Evolutionary conservation across 1,139 yeast species (phyloP).

Genomic region (Williopsis jadinii): DNA sequence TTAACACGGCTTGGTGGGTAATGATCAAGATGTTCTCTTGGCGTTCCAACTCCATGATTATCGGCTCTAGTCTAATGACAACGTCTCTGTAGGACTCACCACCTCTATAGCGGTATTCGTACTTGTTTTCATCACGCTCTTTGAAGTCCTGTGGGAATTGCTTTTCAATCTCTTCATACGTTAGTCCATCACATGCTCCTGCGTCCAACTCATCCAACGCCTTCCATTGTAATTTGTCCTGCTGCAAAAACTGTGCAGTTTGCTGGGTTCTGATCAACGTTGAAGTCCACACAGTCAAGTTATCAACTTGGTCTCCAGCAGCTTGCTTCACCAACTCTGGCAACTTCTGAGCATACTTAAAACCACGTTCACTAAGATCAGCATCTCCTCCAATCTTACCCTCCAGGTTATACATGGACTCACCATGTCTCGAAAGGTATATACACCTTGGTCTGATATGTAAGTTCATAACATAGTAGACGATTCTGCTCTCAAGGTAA

Average conservation of each 20-base stretch:
- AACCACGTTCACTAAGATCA: conserved; percentile 76
- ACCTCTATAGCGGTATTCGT: conserved; percentile 91
- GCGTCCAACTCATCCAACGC: conserved; percentile 97
- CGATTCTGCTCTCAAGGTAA: conserved; percentile 87
- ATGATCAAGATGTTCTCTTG: conserved; percentile 94
- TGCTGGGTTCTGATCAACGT: conserved; percentile 89
- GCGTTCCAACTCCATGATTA: conserved; percentile 95
- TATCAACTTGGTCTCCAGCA: conserved; percentile 66
- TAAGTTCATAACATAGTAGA: conserved; percentile 90
- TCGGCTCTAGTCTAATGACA: conserved; percentile 89
- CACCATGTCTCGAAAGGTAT: conserved; percentile 95
- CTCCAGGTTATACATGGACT: conserved; percentile 82
- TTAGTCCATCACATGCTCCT: conserved; percentile 94
- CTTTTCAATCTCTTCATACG: conserved; percentile 80
- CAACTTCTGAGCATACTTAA: conserved; percentile 74
- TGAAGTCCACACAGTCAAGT: conserved; percentile 93
- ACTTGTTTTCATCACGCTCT: conserved; percentile 93
- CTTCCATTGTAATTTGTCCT: conserved; percentile 87
- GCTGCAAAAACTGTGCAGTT: conserved; percentile 79
- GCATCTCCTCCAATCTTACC: conserved; percentile 98
- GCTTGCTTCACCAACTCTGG: conserved; percentile 73
- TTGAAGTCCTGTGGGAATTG: conserved; percentile 89
- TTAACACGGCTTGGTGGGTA: conserved; percentile 94
- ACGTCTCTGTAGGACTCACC: conserved; percentile 97
- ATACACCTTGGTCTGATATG: conserved; percentile 89